Conservation (phyloP, 106 monocot species). For the Apostasia shenzhenica region DNA sequence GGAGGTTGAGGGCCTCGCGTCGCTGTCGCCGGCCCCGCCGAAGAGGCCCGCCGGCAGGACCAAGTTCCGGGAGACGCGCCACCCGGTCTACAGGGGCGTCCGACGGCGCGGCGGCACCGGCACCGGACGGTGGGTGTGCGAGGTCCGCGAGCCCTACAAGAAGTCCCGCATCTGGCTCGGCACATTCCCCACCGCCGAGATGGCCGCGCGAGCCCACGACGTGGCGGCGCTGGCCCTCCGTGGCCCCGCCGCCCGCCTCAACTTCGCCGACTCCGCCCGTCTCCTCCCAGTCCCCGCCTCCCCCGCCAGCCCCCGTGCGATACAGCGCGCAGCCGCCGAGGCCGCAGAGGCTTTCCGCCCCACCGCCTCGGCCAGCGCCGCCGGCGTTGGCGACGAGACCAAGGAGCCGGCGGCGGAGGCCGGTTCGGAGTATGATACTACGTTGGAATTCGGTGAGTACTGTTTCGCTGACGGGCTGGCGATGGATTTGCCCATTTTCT, state of each 20-base stretch:
- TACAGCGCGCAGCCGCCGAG: conserved; percentile 36
- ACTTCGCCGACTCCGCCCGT: conserved; percentile 82
- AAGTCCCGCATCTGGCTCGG: conserved; percentile 21
- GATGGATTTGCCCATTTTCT: conserved; percentile 31
- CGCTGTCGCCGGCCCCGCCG: conserved; percentile 11
- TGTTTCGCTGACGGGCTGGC: conserved; percentile 11
- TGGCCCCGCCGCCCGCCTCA: conserved; percentile 71
- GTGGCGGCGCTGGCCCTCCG: conserved; percentile 40
- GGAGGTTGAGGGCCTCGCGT: no score
- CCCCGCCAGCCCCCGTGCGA: conserved; percentile 26
- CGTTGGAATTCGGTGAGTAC: background rate
- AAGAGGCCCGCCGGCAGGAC: conserved; percentile 61
- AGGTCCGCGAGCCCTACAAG: conserved; percentile 62
- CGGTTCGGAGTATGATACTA: background rate
- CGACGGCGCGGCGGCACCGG: conserved; percentile 27
- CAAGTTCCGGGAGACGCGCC: conserved; percentile 70
- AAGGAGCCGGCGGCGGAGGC: no score
- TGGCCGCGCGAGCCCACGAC: conserved; percentile 1
- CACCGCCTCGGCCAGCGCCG: background rate
- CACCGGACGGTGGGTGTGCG: conserved; percentile 54
- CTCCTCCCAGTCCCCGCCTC: conserved; percentile 33
- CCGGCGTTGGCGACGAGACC: background rate
- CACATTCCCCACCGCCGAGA: no score
- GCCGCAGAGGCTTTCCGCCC: conserved; percentile 41
- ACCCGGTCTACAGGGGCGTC: conserved; percentile 59